These are phyloP conservation scores for Noccaea bulbosa DNA, from an alignment of 345 rosid genomes.

Conservation along the genomic window DNA sequence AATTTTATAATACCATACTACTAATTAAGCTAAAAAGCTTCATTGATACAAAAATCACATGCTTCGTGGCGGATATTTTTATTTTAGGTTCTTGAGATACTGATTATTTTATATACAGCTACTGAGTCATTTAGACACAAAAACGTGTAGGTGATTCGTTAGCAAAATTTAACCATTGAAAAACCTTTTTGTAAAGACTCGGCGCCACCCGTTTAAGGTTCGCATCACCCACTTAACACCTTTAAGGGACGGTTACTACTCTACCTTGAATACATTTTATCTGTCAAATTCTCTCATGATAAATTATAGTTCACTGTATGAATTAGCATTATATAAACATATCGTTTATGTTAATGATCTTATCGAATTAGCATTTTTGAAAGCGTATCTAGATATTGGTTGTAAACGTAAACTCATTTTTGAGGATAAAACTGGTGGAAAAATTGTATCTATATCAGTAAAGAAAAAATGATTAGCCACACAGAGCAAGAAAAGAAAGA, in stretches of 20 bases:
- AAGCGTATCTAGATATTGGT: neutral
- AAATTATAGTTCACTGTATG: neutral
- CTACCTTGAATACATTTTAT: too few species aligned
- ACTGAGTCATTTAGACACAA: too few species aligned
- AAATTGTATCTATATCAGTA: neutral
- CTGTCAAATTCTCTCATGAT: too few species aligned
- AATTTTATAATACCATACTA: neutral
- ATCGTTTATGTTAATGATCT: neutral
- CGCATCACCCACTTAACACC: too few species aligned
- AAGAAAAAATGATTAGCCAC: neutral
- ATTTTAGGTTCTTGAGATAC: neutral
- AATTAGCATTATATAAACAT: neutral
- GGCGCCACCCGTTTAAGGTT: too few species aligned
- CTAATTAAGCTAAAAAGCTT: slow-evolving; percentile 1
- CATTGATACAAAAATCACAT: neutral
- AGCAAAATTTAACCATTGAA: too few species aligned
- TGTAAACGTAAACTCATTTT: neutral
- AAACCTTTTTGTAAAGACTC: too few species aligned
- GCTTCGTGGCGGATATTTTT: neutral
- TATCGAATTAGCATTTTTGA: neutral
- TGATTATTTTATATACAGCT: slow-evolving; percentile 2
- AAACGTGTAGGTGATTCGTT: too few species aligned
- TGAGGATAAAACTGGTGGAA: neutral
- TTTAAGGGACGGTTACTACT: too few species aligned
- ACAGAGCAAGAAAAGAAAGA: neutral